Evolutionary conservation across 306 rosid species (phyloP), one percentile per base, ranked within the genome.

Genomic region (Prosopis cineraria): DNA sequence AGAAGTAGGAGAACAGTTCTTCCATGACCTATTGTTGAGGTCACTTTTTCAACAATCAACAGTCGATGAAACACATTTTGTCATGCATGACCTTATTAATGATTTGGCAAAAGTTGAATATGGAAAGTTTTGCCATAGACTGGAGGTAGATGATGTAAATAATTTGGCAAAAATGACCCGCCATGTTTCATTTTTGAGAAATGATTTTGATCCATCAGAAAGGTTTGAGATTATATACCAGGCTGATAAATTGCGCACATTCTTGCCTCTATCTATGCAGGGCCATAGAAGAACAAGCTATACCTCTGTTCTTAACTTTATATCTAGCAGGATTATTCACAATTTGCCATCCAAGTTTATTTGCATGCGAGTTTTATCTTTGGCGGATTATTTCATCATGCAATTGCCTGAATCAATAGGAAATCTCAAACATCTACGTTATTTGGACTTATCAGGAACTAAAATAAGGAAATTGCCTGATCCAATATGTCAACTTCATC

Each of bases 51-150:
- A 86, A 43, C 48, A 2, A 7, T 68, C 74, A 1, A 62, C 25
- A 17, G 1, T 4, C 5, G 13, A 22, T 41, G 34, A 22, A 58
- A 40, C 70, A 2, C 0, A 0, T 17, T 79, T 75, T 59, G 47
- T 72, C 22, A 84, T 84, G 86, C 90, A 87, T 76, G 88, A 81
- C 13, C 82, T 87, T 5, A 11, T 87, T 4, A 71, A 68, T 53
- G 90, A 76, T 53, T 62, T 87, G 29, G 90, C 84, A 17, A 14
- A 31, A 8, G 69, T 10, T 60, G 75, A 77, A 24, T 41, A 31
- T 5, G 48, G 69, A 7, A 29, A 50, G 17, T 60, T 67, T 17
- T 80, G 78, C 1, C 45, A 70, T 1, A 16, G 45, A 2, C 0
- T 73, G 2, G 73, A 39, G 7, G 52, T 10, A 0, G 12, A 44